Evolutionary conservation across 306 rosid genomes (phyloP), one percentile per base, ranked within the genome.

Genomic region (Elaeagnus macrophylla): DNA sequence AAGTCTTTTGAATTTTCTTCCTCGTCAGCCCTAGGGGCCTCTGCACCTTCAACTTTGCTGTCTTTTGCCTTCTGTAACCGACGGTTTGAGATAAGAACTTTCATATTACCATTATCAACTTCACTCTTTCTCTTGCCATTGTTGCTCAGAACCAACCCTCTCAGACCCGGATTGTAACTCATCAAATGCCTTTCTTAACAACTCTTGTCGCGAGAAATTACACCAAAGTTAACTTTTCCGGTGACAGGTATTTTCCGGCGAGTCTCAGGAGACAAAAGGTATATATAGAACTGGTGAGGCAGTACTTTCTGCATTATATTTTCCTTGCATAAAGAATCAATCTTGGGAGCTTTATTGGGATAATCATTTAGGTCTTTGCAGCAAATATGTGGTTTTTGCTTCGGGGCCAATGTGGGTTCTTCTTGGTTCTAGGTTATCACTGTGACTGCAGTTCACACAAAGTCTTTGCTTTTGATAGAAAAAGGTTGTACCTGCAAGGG

Each of bases 331-430:
- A 61, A 8, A 18, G 67, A n/a, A n/a, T 63, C 68, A 39, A 81
- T 65, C 68, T 81, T 90, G 32, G 61, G 79, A 57, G 32, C 14
- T 69, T 90, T 90, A 54, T 55, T 64, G 6, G 81, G 80, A 47
- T 14, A 42, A 19, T 59, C 79, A 61, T 61, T 64, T 38, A 50
- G 55, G 12, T 78, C 78, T 15, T 65, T 81, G 32, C 43, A 7
- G 54, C 56, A 54, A 48, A 68, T 64, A 68, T 77, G 81, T 59
- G 77, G 72, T 43, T 78, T 82, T 5, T 94, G 95, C 74, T 89
- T 89, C 9, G 72, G 38, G 50, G 25, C 73, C 56, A 79, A 79
- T 81, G 90, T 17, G 39, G 63, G 54, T 73, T 83, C 83, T 9
- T 73, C 79, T 1, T 46, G 71, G 64, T 54, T 50, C 57, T 77